These are phyloP conservation scores for Gaeumannomyces sp. DNA, from an alignment of 2,329 filamentous ascomycete species.

Conservation along the genomic window DNA sequence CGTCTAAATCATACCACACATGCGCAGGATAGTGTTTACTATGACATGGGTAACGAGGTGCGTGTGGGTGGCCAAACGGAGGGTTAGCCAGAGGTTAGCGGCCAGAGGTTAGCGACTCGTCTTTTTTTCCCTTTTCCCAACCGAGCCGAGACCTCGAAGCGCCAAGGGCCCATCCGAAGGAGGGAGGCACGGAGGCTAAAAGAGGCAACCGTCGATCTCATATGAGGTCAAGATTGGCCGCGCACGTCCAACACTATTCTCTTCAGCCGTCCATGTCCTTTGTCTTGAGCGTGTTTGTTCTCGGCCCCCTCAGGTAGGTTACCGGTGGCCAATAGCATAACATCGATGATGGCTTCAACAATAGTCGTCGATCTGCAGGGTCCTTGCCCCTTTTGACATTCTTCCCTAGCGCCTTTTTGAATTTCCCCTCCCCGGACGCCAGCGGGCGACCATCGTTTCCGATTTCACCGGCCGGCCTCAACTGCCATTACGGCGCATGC, in stretches of 20 bases:
- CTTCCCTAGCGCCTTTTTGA: background rate
- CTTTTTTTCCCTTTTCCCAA: background rate
- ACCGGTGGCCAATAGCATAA: conserved; percentile 7
- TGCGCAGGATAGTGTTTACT: background rate
- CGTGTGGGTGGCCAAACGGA: background rate
- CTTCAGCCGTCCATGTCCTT: background rate
- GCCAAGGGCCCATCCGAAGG: background rate
- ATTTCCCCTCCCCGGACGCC: background rate
- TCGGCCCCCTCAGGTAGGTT: background rate
- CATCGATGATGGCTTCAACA: conserved; percentile 11
- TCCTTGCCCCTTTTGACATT: conserved; percentile 4
- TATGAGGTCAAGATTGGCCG: conserved; percentile 9
- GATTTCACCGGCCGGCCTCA: background rate
- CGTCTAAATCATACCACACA: background rate
- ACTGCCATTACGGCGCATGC: background rate
- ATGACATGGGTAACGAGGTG: background rate
- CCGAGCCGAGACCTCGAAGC: background rate
- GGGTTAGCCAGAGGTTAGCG: background rate
- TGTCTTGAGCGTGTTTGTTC: conserved; percentile 1
- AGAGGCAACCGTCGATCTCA: background rate
- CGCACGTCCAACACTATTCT: background rate
- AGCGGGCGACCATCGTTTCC: background rate
- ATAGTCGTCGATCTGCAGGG: conserved; percentile 10
- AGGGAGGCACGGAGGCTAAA: background rate
- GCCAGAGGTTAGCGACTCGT: background rate